phyloP scores from a whole-genome alignment of 495 filamentous ascomycete species.

The Penicillium manginii region DNA sequence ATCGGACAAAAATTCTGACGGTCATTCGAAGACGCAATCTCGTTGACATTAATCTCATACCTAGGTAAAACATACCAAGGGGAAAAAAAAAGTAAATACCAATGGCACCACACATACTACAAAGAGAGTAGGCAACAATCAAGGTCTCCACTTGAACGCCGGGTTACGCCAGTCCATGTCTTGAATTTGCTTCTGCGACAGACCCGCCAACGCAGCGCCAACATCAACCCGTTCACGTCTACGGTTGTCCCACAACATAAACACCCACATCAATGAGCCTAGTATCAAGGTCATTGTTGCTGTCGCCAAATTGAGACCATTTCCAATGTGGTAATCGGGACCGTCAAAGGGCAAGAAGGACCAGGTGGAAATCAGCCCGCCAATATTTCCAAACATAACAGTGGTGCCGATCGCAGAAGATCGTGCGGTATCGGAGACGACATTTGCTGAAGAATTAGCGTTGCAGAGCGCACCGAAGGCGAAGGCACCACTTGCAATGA shows the following conservation, averaged over 20 bases:
- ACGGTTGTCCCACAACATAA: slow-evolving; percentile 68
- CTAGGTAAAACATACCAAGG: neutral
- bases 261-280: slow-evolving; percentile 49
- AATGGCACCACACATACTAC: neutral
- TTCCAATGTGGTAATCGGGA: slow-evolving; percentile 73
- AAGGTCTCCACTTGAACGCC: slow-evolving; percentile 63
- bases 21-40: neutral
- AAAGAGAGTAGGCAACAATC: neutral
- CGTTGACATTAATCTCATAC: neutral
- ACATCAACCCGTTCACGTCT: slow-evolving; percentile 56
- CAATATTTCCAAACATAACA: slow-evolving; percentile 75
- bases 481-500: slow-evolving; percentile 63
- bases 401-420: slow-evolving; percentile 65
- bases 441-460: slow-evolving; percentile 69
- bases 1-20: neutral
- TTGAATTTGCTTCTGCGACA: slow-evolving; percentile 60
- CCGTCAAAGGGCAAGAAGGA: slow-evolving; percentile 65
- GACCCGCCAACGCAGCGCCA: slow-evolving; percentile 56
- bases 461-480: slow-evolving; percentile 64
- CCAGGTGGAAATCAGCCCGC: slow-evolving; percentile 74
- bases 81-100: neutral
- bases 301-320: slow-evolving; percentile 73
- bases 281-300: slow-evolving; percentile 55
- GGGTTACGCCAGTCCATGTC: slow-evolving; percentile 77
- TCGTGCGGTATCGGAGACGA: slow-evolving; percentile 70